Evolutionary conservation across 495 filamentous ascomycete species (phyloP), one percentile per base, ranked within the genome.

Genomic region (Paragyromitra xinjiangensis): DNA sequence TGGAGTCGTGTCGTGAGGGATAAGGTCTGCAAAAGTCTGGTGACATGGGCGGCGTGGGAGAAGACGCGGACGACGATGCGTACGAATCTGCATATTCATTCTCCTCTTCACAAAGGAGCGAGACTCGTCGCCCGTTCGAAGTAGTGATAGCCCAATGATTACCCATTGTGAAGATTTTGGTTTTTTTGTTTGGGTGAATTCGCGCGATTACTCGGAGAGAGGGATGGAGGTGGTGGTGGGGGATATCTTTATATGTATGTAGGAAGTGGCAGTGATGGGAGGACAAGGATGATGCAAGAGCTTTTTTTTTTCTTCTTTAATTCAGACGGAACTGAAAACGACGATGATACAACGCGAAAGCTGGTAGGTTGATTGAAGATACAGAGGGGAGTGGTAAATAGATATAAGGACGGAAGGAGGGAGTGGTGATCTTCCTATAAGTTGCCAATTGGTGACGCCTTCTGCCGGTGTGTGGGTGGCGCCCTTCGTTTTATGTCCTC

Each of bases 141-240:
- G 73, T 82, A 68, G 72, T 82, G 64, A 82, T 74, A 26, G 77
- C 73, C 80, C 77, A 82, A 78, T 82, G 80, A 76, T 74, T 51
- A 58, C 68, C 69, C 81, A 82, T 82, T 73, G 68, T 64, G 56
- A 50, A 63, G 29, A 3, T 3, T 34, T 34, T 34, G 29, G 19
- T 22, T 22, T 22, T 22, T 3, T 34, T 34, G 29, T 26, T 73
- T 29, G 65, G 55, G 45, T 74, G 26, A 19, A 73, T 66, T 34
- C 59, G 66, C 48, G 63, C 65, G 61, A 78, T 70, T 78, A 69
- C 45, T 71, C 14, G 55, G 26, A 67, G 48, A 62, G 34, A 61
- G 34, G 34, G 75, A 67, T 66, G 39, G 62, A 26, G 59, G 48
- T 56, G 64, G 40, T 61, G 34, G 53, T 65, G 50, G 19, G 19